phyloP scores from a whole-genome alignment of 1,284 basidiomycete species.

The Limonomyces culmigenus region DNA sequence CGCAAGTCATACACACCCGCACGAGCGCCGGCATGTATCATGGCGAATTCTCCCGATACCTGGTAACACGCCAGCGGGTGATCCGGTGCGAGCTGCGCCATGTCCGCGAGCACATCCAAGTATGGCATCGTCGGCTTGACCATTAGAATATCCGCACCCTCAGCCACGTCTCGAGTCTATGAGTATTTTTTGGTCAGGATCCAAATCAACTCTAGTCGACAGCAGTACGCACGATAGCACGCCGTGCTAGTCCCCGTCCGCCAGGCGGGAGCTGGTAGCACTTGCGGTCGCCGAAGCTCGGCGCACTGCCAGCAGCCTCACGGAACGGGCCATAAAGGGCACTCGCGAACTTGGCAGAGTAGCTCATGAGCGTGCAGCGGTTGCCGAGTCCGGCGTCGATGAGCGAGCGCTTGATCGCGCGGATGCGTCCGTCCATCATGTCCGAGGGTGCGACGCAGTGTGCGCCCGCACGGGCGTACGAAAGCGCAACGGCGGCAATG shows the following conservation, averaged over 20 bases:
- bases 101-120: constrained; percentile 90
- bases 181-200: constrained; percentile 1
- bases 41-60: constrained; percentile 94
- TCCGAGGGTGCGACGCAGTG: constrained; percentile 98
- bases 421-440: constrained; percentile 98
- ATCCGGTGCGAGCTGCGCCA: constrained; percentile 66
- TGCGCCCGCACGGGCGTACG: constrained; percentile 87
- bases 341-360: constrained; percentile 98
- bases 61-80: constrained; percentile 92
- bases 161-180: constrained; percentile 76
- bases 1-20: constrained; percentile 88
- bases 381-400: constrained; percentile 76
- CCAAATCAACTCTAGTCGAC: neutral
- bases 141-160: constrained; percentile 99
- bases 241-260: constrained; percentile 79
- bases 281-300: constrained; percentile 88
- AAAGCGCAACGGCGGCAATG: constrained; percentile 84
- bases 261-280: constrained; percentile 93
- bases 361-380: constrained; percentile 87
- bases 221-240: constrained; percentile 64
- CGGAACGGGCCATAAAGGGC: constrained; percentile 96
- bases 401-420: constrained; percentile 75
- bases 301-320: constrained; percentile 91
- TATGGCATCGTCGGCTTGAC: constrained; percentile 95
- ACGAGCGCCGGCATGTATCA: constrained; percentile 86